Base-by-base conservation (phyloP, 2,329 filamentous ascomycete species). In the Apiospora aurea region DNA sequence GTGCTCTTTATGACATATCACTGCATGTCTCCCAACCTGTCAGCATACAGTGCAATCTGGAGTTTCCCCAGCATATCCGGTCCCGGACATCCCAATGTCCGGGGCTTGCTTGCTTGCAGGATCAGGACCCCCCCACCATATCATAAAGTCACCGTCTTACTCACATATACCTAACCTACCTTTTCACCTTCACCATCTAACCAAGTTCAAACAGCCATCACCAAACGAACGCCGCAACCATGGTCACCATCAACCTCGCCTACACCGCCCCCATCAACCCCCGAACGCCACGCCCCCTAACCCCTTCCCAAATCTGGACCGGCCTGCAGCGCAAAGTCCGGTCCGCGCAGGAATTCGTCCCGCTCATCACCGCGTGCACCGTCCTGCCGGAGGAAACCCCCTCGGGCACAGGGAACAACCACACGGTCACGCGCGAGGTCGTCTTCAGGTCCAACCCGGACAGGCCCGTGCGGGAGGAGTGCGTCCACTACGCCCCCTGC, bases 221-320 rank as follows among this genome's bases (percentile, higher is more conserved):
- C 16, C 44, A 46, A 21, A 21, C 29, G 2, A n/a, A 11, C 38
- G 2, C 16, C 26, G 26, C 47, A 71, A 79, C 75, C 68, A 83
- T 83, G 82, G 79, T 80, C 26, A 77, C 75, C 13, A 75, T 82
- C 66, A 80, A 80, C 75, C 70, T 80, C 53, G 78, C 79, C 64
- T 82, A 81, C 74, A 83, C 80, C 2, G 78, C 79, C 0, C 80
- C 79, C 24, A 77, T 83, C 75, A 83, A 84, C 76, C 79, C 80
- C 2, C 74, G 7, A 78, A 77, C n/a, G 75, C 74, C 16, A 64
- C 74, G 16, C 81, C 80, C 72, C 53, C 74, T 84, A 5, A 80
- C 77, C 1, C 75, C 76, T 51, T 29, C 75, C 0, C 82, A 83
- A 67, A 74, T 82, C 71, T 83, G 82, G 81, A 74, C 77, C 1